Evolutionary conservation across 495 filamentous ascomycete genomes (phyloP).

Genomic region (Xylaria flabelliformis): DNA sequence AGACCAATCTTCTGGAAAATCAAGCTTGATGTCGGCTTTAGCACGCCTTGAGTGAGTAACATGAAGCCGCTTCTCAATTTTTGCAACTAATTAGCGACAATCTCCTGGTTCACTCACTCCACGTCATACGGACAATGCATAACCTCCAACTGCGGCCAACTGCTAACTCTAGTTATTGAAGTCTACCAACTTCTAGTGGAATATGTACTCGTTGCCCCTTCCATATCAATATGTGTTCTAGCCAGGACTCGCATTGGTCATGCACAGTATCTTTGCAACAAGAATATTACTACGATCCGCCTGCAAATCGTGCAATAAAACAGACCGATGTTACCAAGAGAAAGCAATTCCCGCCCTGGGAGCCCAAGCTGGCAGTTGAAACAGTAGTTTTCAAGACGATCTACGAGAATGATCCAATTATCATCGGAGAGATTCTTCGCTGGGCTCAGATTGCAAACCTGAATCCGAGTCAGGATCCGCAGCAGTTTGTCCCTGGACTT

Average conservation of each 20-base stretch:
- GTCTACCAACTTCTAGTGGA: conserved; percentile 64
- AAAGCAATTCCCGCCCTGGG: conserved; percentile 51
- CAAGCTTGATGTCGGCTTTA: conserved; percentile 76
- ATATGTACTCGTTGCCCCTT: conserved; percentile 77
- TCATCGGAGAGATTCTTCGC: conserved; percentile 60
- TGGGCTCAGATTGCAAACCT: conserved; percentile 74
- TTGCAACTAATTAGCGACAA: background rate
- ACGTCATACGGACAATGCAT: background rate
- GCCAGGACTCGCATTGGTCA: conserved; percentile 44
- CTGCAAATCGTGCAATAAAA: conserved; percentile 26
- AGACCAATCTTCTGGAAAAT: conserved; percentile 79
- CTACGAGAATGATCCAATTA: conserved; percentile 41
- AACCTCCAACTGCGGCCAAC: background rate
- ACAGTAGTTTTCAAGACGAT: conserved; percentile 47
- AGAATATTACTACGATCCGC: conserved; percentile 54
- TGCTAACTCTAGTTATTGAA: conserved; percentile 7
- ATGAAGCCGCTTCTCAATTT: background rate
- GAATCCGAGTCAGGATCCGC: conserved; percentile 55
- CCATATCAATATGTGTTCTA: conserved; percentile 65
- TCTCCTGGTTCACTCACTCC: background rate
- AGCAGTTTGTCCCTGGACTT: conserved; percentile 53
- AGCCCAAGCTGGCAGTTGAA: conserved; percentile 7
- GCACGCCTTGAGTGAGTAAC: conserved; percentile 62
- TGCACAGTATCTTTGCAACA: conserved; percentile 64
- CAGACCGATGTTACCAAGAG: conserved; percentile 40